Conservation (phyloP, 2,329 filamentous ascomycete species). For the Penicillium expansum region DNA sequence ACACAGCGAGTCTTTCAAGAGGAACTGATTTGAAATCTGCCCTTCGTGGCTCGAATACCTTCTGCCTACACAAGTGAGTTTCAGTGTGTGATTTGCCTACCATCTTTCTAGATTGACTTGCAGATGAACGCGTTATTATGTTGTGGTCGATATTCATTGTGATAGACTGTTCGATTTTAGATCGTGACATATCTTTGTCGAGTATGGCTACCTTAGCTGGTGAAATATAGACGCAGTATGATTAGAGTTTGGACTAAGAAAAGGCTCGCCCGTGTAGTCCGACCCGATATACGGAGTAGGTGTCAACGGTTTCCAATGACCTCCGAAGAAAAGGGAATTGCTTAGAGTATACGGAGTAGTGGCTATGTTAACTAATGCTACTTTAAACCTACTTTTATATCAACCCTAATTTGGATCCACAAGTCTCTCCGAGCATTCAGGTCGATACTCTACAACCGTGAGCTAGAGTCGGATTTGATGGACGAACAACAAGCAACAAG, state of each 20-base stretch:
- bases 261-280: background rate
- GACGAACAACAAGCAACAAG: background rate
- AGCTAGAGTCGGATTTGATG: too few species aligned
- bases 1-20: slow-evolving; percentile 7
- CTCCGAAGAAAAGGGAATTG: background rate
- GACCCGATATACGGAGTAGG: background rate
- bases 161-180: too few species aligned
- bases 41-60: slow-evolving; percentile 6
- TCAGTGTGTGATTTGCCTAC: background rate
- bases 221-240: background rate
- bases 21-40: slow-evolving; percentile 11
- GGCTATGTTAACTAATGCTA: background rate
- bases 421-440: background rate
- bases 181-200: background rate
- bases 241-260: background rate
- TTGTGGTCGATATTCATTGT: too few species aligned
- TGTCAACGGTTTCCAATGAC: background rate
- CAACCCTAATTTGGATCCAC: background rate
- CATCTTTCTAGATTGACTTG: background rate
- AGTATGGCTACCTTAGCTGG: background rate
- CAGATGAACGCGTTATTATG: background rate
- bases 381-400: background rate
- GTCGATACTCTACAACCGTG: background rate
- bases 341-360: too few species aligned
- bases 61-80: slow-evolving; percentile 11